Conservation (phyloP, 2,329 filamentous ascomycete genomes). For the Helminthosporium solani region DNA sequence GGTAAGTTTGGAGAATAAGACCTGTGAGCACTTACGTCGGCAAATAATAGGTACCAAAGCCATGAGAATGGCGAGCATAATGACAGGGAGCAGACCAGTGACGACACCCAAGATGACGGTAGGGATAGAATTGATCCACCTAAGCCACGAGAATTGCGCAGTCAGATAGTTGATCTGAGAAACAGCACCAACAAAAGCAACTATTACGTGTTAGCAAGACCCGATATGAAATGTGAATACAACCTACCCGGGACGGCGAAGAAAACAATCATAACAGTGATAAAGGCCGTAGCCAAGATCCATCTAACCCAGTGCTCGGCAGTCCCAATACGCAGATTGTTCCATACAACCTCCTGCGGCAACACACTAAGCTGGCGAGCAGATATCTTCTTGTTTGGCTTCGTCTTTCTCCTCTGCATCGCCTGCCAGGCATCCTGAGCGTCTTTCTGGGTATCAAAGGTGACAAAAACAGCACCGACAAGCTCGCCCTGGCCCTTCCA, state of each 20-base stretch:
- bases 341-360: conserved; percentile 51
- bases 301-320: conserved; percentile 34
- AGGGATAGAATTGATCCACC: conserved; percentile 47
- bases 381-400: conserved; percentile 37
- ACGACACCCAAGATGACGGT: conserved; percentile 45
- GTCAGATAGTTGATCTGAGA: conserved; percentile 50
- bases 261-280: conserved; percentile 48
- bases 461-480: conserved; percentile 79
- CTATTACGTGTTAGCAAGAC: conserved; percentile 20
- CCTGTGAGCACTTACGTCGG: conserved; percentile 23
- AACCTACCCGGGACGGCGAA: conserved; percentile 45
- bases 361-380: conserved; percentile 47
- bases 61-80: conserved; percentile 48
- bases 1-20: background rate
- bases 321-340: conserved; percentile 45
- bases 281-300: conserved; percentile 40
- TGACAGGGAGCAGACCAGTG: conserved; percentile 48
- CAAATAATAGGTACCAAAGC: conserved; percentile 48
- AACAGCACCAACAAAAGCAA: conserved; percentile 47
- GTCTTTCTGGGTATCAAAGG: conserved; percentile 77
- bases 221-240: background rate
- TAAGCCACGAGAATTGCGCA: conserved; percentile 39
- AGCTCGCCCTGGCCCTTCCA: conserved; percentile 65
- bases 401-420: conserved; percentile 39
- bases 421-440: conserved; percentile 85